Evolutionary conservation across 2,329 filamentous ascomycete species (phyloP).

Genomic region (Ceratocystis variospora): DNA sequence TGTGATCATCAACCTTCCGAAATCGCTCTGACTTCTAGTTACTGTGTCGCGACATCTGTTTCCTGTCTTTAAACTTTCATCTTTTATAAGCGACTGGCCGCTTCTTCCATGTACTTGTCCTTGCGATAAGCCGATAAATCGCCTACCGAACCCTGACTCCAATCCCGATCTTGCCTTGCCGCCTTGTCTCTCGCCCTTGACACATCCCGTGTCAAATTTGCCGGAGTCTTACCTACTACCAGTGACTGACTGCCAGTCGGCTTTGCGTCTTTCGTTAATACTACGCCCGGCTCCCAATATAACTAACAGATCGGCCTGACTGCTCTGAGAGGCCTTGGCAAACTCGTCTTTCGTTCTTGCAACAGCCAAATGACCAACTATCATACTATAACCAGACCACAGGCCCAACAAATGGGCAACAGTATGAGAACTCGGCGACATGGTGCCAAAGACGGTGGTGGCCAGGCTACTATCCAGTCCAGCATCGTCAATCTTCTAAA

Average conservation of each 20-base stretch:
- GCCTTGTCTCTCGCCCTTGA: background rate
- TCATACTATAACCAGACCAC: slow-evolving; percentile 32
- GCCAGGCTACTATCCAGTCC: slow-evolving; percentile 76
- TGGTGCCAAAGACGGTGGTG: slow-evolving; percentile 60
- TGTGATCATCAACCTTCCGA: background rate
- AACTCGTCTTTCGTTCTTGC: background rate
- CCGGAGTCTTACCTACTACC: background rate
- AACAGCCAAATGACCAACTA: slow-evolving; percentile 39
- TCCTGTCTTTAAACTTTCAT: background rate
- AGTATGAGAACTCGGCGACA: slow-evolving; percentile 45
- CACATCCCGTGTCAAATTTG: background rate
- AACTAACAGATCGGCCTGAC: background rate
- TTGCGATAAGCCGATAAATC: background rate
- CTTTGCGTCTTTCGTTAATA: background rate
- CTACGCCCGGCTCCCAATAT: background rate
- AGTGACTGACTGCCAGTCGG: background rate
- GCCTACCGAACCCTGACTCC: background rate
- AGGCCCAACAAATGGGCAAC: slow-evolving; percentile 26
- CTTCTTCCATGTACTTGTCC: background rate
- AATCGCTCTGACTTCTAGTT: background rate
- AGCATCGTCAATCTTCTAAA: slow-evolving; percentile 93
- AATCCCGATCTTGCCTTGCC: background rate
- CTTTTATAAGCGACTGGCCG: background rate
- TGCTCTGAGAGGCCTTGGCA: background rate
- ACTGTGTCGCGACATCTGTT: background rate